These are phyloP conservation scores for Melastoma candidum DNA, from an alignment of 441 rosid species.

Conservation along the genomic window DNA sequence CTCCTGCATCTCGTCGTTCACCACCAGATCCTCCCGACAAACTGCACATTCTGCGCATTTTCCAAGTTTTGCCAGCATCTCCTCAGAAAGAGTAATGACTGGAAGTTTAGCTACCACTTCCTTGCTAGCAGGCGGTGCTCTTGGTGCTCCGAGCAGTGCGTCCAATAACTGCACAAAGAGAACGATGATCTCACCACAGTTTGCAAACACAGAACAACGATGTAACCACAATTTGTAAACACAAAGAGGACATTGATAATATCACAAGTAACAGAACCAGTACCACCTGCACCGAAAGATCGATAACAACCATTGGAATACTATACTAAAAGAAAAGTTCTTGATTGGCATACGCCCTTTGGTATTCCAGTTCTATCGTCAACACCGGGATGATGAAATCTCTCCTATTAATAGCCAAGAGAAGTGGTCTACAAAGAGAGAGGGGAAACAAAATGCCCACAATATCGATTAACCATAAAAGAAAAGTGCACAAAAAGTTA, in stretches of 20 bases:
- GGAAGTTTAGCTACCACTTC: conserved; percentile 93
- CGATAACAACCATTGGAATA: too few relatives aligned
- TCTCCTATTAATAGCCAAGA: background rate
- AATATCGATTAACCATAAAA: background rate
- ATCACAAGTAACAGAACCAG: too few relatives aligned
- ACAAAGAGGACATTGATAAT: too few relatives aligned
- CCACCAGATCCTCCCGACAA: conserved; percentile 71
- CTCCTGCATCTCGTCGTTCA: conserved; percentile 86
- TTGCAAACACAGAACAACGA: too few relatives aligned
- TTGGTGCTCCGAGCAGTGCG: conserved; percentile 35
- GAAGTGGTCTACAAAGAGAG: background rate
- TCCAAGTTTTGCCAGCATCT: conserved; percentile 50
- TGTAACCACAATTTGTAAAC: too few relatives aligned
- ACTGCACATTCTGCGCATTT: conserved; percentile 73
- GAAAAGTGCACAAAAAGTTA: background rate
- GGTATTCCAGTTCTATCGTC: too few relatives aligned
- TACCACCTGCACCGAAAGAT: too few relatives aligned
- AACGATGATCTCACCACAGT: background rate
- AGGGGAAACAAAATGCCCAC: background rate
- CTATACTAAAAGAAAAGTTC: too few relatives aligned
- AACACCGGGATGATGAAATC: too few relatives aligned
- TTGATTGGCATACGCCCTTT: too few relatives aligned
- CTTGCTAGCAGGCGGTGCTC: conserved; percentile 93
- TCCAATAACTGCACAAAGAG: conserved; percentile 32
- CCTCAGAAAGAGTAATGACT: conserved; percentile 46